Base-by-base conservation (phyloP, 2,329 filamentous ascomycete genomes). In the Parasarocladium wereldwijsianum region DNA sequence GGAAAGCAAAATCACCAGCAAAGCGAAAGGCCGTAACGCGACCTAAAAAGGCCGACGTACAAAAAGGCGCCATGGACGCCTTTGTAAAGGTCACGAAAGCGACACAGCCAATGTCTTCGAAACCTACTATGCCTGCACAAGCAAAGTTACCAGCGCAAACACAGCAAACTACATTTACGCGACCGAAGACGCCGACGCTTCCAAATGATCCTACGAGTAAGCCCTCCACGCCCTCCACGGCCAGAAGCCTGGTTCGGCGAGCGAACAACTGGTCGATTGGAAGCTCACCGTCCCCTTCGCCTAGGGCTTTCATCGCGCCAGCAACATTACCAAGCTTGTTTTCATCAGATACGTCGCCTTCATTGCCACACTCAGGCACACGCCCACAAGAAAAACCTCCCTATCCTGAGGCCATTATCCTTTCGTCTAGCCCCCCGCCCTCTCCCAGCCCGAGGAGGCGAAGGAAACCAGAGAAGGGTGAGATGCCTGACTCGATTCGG, bases 391-490 rank as follows among this genome's bases (percentile, higher is more conserved):
- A n/a, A n/a, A n/a, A n/a, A n/a, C n/a, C n/a, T n/a, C n/a, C n/a
- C 34, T 34, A 33, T 33, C 39, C 42, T 42, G 50, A 62, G 41
- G 39, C 58, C 36, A 60, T 64, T 47, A 28, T 55, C 38, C 54
- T 64, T 44, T 46, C 53, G 39, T 63, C 59, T 45, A 62, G 59
- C 36, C 59, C 60, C 5, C 17, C 8, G 19, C n/a, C n/a, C 8
- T 8, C 8, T 8, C n/a, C 19, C n/a, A 21, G 19, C 19, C 19
- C 19, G 19, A 21, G 19, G 19, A n/a, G 19, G 19, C 19, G n/a
- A n/a, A n/a, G 19, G 19, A 8, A 21, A 21, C 8, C 19, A n/a
- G 19, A n/a, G 13, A 17, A 7, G 28, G 14, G 21, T 17, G 27
- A 44, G 26, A 14, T 43, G 15, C 24, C 43, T 46, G 24, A 34